Evolutionary conservation across 2,329 filamentous ascomycete genomes (phyloP).

Genomic region (Colletotrichum cereale): DNA sequence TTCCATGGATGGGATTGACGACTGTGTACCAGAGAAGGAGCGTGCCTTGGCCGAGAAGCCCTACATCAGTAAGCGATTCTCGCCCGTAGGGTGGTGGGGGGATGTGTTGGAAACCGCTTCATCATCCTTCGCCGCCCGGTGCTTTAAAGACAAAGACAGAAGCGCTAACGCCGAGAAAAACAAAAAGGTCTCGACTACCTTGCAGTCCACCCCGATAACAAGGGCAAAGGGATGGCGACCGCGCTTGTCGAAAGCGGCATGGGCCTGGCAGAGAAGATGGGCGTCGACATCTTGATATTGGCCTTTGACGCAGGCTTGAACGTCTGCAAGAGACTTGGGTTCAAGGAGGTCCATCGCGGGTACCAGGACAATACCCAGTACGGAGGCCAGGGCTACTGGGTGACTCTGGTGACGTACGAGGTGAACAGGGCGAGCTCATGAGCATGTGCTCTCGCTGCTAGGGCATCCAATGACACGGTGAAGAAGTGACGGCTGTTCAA

Average conservation of each 20-base stretch:
- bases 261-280: slow-evolving; percentile 43
- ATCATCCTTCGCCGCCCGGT: background rate
- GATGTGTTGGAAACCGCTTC: no score
- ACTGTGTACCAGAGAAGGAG: slow-evolving; percentile 30
- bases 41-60: slow-evolving; percentile 27
- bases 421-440: background rate
- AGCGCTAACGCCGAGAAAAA: background rate
- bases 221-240: slow-evolving; percentile 45
- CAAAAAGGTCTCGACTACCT: slow-evolving; percentile 46
- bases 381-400: slow-evolving; percentile 21
- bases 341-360: slow-evolving; percentile 42
- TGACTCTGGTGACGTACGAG: slow-evolving; percentile 22
- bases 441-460: background rate
- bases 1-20: slow-evolving; percentile 16
- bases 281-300: slow-evolving; percentile 44
- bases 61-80: slow-evolving; percentile 39
- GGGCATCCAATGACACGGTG: no score
- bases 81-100: background rate
- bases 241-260: slow-evolving; percentile 45
- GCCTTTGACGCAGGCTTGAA: slow-evolving; percentile 43
- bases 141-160: background rate
- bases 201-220: slow-evolving; percentile 47
- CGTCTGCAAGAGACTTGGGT: slow-evolving; percentile 45
- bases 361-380: slow-evolving; percentile 45
- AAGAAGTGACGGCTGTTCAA: background rate